Base-by-base conservation (phyloP, 2,329 filamentous ascomycete genomes). In the Lachnellula cervina region DNA sequence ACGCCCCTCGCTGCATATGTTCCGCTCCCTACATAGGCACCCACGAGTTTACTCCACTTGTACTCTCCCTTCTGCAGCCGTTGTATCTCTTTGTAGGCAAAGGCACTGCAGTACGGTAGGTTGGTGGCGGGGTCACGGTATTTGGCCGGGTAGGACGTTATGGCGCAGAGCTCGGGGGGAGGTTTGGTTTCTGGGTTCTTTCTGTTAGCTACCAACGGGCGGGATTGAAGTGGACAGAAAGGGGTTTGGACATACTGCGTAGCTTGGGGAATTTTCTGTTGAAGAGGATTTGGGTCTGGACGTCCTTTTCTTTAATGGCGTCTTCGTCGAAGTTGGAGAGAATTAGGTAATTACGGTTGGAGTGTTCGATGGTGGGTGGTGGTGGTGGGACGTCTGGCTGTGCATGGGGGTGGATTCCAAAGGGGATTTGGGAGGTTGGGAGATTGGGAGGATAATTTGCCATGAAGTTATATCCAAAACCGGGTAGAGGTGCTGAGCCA, bases 61-160 rank as follows among this genome's bases (percentile, higher is more conserved):
- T 91, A 92, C 45, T 89, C 84, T 44, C 90, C 88, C 1, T 77
- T 80, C 51, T 83, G 74, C 14, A 96, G 79, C 54, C 86, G 83
- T 66, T 89, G 87, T 46, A 97, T 87, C 70, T 95, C 86, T 64
- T 84, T 84, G 73, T 91, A 97, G 0, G 91, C 92, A 59, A 86
- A 82, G 44, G 83, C 77, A 69, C 93, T 93, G 60, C 83, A 81
- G 72, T 93, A 99, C 0, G 86, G 83, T 16, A 97, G 78, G 0
- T 89, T 89, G 0, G 93, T 97, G 63, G 82, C 81, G 0, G 91
- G 90, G 70, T 99, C 94, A 23, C 86, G 82, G 71, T 95, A 97
- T 53, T 84, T 84, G 13, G 93, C 94, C 4, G 86, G 83, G 52
- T 86, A 82, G 66, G 87, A 88, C 1, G 90, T 97, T 68, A 97